Evolutionary conservation across 2,329 filamentous ascomycete species (phyloP).

Genomic region (Elsinoe fawcettii): DNA sequence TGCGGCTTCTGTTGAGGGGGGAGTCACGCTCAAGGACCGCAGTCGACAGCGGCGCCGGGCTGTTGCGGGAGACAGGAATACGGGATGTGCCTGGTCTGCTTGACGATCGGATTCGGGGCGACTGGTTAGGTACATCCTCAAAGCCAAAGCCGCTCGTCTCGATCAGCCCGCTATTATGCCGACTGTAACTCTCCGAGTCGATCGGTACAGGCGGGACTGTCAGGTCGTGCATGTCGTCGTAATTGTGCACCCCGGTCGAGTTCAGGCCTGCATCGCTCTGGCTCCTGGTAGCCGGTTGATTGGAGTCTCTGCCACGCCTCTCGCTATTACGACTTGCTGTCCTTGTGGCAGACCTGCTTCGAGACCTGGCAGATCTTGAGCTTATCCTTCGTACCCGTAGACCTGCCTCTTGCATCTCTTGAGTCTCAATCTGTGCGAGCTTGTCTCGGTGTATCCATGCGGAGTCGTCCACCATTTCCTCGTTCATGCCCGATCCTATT

Average conservation of each 20-base stretch:
- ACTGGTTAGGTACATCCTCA: conserved; percentile 56
- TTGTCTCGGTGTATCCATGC: conserved; percentile 86
- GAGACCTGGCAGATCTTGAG: conserved; percentile 37
- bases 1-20: conserved; percentile 53
- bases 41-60: conserved; percentile 65
- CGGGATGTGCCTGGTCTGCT: conserved; percentile 55
- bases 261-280: conserved; percentile 17
- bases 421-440: conserved; percentile 69
- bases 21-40: conserved; percentile 68
- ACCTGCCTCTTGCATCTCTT: conserved; percentile 71
- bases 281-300: conserved; percentile 21
- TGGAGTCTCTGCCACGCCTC: conserved; percentile 20
- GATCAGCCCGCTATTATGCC: conserved; percentile 13
- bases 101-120: conserved; percentile 47
- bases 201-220: conserved; percentile 6
- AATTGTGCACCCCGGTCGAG: background rate
- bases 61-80: conserved; percentile 78
- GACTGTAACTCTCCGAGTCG: conserved; percentile 11
- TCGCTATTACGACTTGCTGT: conserved; percentile 23
- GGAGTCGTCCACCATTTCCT: conserved; percentile 44
- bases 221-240: conserved; percentile 16
- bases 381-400: conserved; percentile 51
- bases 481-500: conserved; percentile 8
- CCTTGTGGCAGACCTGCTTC: conserved; percentile 25
- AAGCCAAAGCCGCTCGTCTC: conserved; percentile 14